A percentile compares a stretch with the other conserved stretches of the same genome.
These are phyloP conservation scores for Arachnomyces sp. DNA, from an alignment of 2,329 filamentous ascomycete genomes.

Conservation along the genomic window DNA sequence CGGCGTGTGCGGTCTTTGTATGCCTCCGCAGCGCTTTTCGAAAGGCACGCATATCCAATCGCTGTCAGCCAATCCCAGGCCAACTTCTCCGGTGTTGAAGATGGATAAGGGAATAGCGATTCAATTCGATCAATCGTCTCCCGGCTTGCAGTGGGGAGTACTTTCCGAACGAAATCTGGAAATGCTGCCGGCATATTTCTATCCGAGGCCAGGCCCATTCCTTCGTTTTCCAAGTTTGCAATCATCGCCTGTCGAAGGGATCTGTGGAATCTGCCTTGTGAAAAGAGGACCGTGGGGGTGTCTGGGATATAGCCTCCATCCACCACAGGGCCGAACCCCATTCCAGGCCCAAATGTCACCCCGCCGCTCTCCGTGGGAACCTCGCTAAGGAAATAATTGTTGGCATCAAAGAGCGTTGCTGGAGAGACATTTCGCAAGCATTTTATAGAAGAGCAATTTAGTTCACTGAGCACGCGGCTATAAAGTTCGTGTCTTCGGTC, in stretches of 20 bases:
- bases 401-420: background rate
- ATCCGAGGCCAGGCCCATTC: background rate
- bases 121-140: constrained; percentile 6
- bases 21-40: constrained; percentile 6
- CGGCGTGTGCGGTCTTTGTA: constrained; percentile 4
- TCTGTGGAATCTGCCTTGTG: constrained; percentile 2
- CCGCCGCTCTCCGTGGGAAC: background rate
- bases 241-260: constrained; percentile 1
- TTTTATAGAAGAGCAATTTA: background rate
- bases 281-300: background rate
- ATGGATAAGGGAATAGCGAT: constrained; percentile 8
- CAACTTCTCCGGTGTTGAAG: constrained; percentile 6
- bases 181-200: constrained; percentile 8
- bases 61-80: constrained; percentile 10
- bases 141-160: constrained; percentile 5
- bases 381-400: background rate
- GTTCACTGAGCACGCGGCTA: background rate
- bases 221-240: constrained; percentile 9
- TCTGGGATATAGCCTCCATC: constrained; percentile 9
- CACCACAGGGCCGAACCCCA: constrained; percentile 9
- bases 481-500: constrained; percentile 1
- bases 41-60: constrained; percentile 9
- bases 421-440: constrained; percentile 1
- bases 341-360: constrained; percentile 1
- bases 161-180: constrained; percentile 10